Base-by-base conservation (phyloP, 2,329 filamentous ascomycete genomes). In the Aspergillus niger region DNA sequence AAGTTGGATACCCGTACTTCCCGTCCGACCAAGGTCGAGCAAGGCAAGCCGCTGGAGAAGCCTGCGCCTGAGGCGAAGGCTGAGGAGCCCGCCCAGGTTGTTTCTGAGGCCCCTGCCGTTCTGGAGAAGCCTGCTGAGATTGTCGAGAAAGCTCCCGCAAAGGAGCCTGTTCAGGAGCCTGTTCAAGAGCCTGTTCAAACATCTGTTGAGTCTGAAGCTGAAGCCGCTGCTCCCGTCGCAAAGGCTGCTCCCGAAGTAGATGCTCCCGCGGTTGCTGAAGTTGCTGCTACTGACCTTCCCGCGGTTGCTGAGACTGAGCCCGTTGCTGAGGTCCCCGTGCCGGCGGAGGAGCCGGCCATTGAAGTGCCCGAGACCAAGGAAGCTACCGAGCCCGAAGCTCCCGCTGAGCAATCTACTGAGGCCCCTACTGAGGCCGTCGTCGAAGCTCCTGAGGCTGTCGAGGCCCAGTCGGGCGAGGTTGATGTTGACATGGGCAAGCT, bases 371-470 rank as follows among this genome's bases (percentile, higher is more conserved):
- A 36, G 11, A 36, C 32, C 11, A 36, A 36, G 32, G 32, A 36
- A 11, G 32, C 13, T 10, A 15, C 32, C 13, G 32, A 36, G 32
- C 32, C 32, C 32, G 32, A 36, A 36, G 11, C 32, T 36, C 32
- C 32, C 5, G 32, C 32, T 36, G 11, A 30, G 28, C 61, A 69
- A 15, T 20, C 58, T 6, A 38, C 39, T 8, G 59, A 62, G 28
- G 36, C 54, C n/a, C 5, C 50, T 10, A n/a, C 38, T 50, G 53
- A 61, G 44, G 39, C 56, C 20, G 24, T 56, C 10, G 22, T 22
- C n/a, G 58, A 62, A 3, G 48, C 32, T 26, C 47, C 61, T 30
- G 60, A 66, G 30, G 48, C 87, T 85, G 15, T 82, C 17, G 22
- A 63, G 20, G 26, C 49, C 24, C 66, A 67, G 49, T 50, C 64